Evolutionary conservation across 768 basidiomycete genomes (phyloP), one percentile per base, ranked within the genome.

Genomic region (Lentinula sp.): DNA sequence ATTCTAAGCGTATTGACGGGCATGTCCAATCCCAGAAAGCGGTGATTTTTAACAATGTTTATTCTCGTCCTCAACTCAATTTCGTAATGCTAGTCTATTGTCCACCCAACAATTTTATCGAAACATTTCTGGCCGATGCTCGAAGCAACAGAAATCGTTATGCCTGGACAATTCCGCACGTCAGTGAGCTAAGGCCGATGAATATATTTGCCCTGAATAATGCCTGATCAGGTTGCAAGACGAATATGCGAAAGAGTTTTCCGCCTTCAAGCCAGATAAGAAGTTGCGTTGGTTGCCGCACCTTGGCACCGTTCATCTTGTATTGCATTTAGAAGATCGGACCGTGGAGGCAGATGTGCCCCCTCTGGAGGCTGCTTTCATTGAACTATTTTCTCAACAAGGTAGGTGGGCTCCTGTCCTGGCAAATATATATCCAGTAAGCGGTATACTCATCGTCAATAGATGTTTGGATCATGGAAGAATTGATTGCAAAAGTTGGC

Each of bases 121-220:
- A 83, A 86, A 11, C 87, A 96, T 66, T 99, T 98, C 74, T 99
- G 97, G 97, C 97, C 97, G 0, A 75, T 87, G 1, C 78, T 97
- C 28, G 89, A 91, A 66, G 75, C 87, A 2, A 84, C 84, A 60
- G 82, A 81, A 15, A 79, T 97, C 61, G 70, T 78, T 46, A 88
- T 98, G 82, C 93, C 95, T 0, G 91, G 92, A 2, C 92, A 93
- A 70, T 87, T 97, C 68, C 82, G 84, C 65, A 73, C 73, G 95
- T 96, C 68, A 50, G 88, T 40, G 35, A 61, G 60, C 63, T 48
- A 63, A 54, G 13, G 1, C 43, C 63, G 4, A 46, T 43, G 15
- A 23, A 32, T 32, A 28, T 57, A 9, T 6, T 1, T 60, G 46
- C 21, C 46, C 31, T 57, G 5, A 31, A 16, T 55, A 39, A 13